These are phyloP conservation scores for Magnaporthiopsis rhizophila DNA, from an alignment of 2,329 filamentous ascomycete species.

Conservation along the genomic window DNA sequence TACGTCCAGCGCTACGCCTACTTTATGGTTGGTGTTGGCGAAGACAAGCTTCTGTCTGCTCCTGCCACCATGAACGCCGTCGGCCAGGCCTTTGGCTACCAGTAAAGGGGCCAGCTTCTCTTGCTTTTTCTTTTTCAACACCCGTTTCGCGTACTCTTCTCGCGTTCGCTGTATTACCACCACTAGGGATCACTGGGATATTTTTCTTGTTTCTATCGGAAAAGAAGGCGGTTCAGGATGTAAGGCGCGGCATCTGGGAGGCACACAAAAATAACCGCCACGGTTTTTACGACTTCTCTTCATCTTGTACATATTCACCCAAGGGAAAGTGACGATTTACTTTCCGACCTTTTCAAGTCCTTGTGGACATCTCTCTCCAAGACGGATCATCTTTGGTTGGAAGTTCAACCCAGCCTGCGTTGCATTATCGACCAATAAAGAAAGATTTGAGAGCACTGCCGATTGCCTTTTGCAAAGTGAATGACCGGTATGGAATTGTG, in stretches of 20 bases:
- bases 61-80: not conserved
- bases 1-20: constrained; percentile 51
- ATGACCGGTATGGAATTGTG: too few species aligned
- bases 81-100: constrained; percentile 5
- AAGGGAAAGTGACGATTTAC: constrained; percentile 3
- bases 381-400: too few species aligned
- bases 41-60: not conserved
- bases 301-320: constrained; percentile 2
- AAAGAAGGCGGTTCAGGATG: not conserved
- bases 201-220: not conserved
- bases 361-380: not conserved
- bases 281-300: not conserved
- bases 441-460: too few species aligned
- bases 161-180: constrained; percentile 4
- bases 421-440: too few species aligned
- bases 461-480: too few species aligned
- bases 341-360: not conserved
- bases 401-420: too few species aligned
- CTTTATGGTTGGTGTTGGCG: constrained; percentile 40
- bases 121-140: not conserved
- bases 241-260: not conserved
- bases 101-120: not conserved
- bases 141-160: constrained; percentile 5
- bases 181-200: constrained; percentile 3
- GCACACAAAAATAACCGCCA: not conserved